A percentile compares a stretch with the other conserved stretches of the same genome.
phyloP scores from a whole-genome alignment of 208 protist genomes.

The Trypanosomatidae sp. region DNA sequence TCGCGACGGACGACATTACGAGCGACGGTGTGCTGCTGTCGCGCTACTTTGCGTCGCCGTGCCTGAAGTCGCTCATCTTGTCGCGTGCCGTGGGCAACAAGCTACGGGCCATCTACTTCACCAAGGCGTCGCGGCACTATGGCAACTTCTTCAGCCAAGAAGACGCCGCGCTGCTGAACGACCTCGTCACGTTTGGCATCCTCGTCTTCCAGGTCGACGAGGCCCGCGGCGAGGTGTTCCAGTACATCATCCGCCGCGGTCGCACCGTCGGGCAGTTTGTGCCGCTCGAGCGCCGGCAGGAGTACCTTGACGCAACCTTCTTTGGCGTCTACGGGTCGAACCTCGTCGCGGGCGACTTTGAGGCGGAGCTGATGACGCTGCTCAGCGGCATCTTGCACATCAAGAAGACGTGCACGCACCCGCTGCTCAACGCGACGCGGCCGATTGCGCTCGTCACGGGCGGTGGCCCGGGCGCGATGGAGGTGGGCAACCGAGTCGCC shows the following conservation, averaged over 20 bases:
- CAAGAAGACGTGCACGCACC: slow-evolving; percentile 40
- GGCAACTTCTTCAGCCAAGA: slow-evolving; percentile 87
- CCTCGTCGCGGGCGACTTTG: slow-evolving; percentile 85
- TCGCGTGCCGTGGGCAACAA: slow-evolving; percentile 69
- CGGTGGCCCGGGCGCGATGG: slow-evolving; percentile 89
- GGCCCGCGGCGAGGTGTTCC: slow-evolving; percentile 59
- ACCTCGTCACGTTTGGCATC: slow-evolving; percentile 84
- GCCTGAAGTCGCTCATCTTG: slow-evolving; percentile 84
- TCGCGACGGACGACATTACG: slow-evolving; percentile 81
- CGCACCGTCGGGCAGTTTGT: slow-evolving; percentile 79
- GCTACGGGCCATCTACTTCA: slow-evolving; percentile 82
- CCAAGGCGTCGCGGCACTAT: slow-evolving; percentile 51
- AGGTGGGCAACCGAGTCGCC: slow-evolving; percentile 89
- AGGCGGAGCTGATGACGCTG: slow-evolving; percentile 75
- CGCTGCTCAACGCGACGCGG: slow-evolving; percentile 60
- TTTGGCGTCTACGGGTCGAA: slow-evolving; percentile 91
- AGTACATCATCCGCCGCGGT: slow-evolving; percentile 74
- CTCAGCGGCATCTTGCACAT: slow-evolving; percentile 75
- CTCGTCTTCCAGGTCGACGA: slow-evolving; percentile 79
- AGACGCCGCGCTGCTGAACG: slow-evolving; percentile 72
- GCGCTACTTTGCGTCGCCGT: slow-evolving; percentile 85
- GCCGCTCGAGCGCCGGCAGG: slow-evolving; percentile 66
- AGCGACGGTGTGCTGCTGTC: slow-evolving; percentile 86
- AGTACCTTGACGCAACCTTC: slow-evolving; percentile 82
- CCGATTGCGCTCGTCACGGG: slow-evolving; percentile 83